Percentiles rank a stretch among this genome's conserved stretches.
Conservation (phyloP, 345 rosid species). For the Acer saccharum region DNA sequence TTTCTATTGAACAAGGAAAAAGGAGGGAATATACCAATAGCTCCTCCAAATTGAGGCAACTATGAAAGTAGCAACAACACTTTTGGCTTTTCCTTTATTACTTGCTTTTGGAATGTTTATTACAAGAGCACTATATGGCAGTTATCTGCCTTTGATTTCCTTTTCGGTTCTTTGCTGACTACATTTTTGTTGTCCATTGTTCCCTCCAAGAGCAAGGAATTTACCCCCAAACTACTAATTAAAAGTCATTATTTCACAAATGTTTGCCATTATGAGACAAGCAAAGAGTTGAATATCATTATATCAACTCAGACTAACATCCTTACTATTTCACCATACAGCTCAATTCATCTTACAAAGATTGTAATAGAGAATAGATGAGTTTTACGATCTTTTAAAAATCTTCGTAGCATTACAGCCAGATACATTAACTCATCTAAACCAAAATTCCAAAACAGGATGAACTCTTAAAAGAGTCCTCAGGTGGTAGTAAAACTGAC, state of each 20-base stretch:
- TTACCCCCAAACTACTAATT: not conserved
- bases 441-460: not conserved
- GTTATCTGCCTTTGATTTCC: not conserved
- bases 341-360: not conserved
- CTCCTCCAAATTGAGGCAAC: conserved; percentile 1
- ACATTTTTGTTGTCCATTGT: not conserved
- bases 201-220: not conserved
- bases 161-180: not conserved
- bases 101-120: too few species aligned
- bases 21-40: not conserved
- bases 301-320: not conserved
- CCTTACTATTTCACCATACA: not conserved
- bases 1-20: not conserved
- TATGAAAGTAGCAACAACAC: not conserved
- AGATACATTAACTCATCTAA: not conserved
- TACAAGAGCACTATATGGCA: not conserved
- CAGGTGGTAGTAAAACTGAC: not conserved
- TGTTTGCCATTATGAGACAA: not conserved
- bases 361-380: not conserved
- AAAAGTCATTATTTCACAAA: not conserved
- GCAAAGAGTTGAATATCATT: not conserved
- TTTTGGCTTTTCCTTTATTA: not conserved
- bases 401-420: not conserved
- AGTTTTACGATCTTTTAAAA: not conserved
- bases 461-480: not conserved